Evolutionary conservation across 306 rosid genomes (phyloP).

Genomic region (Acmispon strigosus): DNA sequence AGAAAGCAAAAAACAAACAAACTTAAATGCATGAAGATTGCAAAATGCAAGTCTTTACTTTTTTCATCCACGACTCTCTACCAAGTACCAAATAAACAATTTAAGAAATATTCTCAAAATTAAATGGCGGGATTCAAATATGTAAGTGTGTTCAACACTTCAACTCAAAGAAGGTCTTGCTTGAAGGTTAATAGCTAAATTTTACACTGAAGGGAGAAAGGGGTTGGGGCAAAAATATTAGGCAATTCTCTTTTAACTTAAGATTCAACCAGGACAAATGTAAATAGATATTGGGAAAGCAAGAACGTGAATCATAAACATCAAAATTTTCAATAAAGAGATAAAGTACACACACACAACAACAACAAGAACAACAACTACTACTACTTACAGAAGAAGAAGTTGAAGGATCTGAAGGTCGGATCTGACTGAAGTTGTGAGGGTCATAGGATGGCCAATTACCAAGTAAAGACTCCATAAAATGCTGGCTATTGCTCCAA

Average conservation of each 20-base stretch:
- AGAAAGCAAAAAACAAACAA: not conserved
- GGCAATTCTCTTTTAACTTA: slow-evolving; percentile 7
- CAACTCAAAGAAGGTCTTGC: too few species aligned
- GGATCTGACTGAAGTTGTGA: slow-evolving; percentile 91
- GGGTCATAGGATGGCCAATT: slow-evolving; percentile 90
- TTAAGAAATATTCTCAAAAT: not conserved
- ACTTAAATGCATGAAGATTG: slow-evolving; percentile 4
- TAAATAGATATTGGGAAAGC: not conserved
- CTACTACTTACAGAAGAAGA: slow-evolving; percentile 63
- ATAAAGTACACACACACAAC: not conserved
- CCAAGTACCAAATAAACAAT: not conserved
- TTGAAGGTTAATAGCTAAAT: not conserved
- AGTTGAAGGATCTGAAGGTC: slow-evolving; percentile 77
- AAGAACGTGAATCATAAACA: slow-evolving; percentile 2
- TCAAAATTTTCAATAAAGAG: not conserved
- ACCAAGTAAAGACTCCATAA: slow-evolving; percentile 77
- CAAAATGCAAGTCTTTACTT: not conserved
- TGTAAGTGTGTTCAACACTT: not conserved
- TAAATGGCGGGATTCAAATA: not conserved
- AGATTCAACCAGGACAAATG: not conserved
- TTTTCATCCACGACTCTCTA: not conserved
- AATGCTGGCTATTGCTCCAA: slow-evolving; percentile 10
- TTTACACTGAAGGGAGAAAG: not conserved
- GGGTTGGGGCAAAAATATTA: not conserved
- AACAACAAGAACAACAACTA: not conserved